Conservation (phyloP, 2,329 filamentous ascomycete genomes). For the Venturia oleaginea region DNA sequence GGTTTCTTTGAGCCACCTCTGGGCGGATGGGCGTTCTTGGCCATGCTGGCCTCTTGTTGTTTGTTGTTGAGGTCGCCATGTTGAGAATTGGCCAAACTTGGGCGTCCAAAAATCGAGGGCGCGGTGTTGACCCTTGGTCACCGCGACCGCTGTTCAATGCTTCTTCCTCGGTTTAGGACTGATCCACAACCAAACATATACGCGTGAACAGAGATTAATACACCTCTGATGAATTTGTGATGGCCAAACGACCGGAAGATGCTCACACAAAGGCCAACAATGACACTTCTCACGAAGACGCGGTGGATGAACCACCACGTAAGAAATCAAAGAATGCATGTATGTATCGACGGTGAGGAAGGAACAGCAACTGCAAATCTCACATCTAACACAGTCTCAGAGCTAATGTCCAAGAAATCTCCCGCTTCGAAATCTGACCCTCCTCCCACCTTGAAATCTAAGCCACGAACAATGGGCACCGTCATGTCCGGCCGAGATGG, state of each 20-base stretch:
- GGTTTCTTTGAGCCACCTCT: slow-evolving; percentile 33
- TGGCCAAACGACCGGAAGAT: neutral
- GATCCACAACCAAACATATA: neutral
- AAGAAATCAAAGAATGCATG: neutral
- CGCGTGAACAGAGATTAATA: neutral
- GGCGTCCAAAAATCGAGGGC: neutral
- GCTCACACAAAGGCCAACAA: neutral
- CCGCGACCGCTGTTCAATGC: too few relatives aligned
- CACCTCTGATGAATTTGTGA: neutral
- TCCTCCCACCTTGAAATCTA: neutral
- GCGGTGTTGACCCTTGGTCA: slow-evolving; percentile 1
- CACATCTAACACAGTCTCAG: slow-evolving; percentile 4
- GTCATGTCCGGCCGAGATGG: slow-evolving; percentile 38
- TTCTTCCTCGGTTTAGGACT: neutral
- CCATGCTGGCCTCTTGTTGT: slow-evolving; percentile 26
- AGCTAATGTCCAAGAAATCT: slow-evolving; percentile 5
- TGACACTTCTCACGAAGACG: neutral
- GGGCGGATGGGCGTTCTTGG: slow-evolving; percentile 41
- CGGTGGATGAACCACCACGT: neutral
- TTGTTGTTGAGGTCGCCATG: neutral
- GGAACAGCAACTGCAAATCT: neutral
- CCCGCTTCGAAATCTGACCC: neutral
- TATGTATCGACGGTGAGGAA: neutral
- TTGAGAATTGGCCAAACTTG: neutral
- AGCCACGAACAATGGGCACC: neutral